Percentiles rank a stretch among this genome's conserved stretches.
Evolutionary conservation across 257 asterid genomes (phyloP).

Genomic region (Capsicum baccatum): DNA sequence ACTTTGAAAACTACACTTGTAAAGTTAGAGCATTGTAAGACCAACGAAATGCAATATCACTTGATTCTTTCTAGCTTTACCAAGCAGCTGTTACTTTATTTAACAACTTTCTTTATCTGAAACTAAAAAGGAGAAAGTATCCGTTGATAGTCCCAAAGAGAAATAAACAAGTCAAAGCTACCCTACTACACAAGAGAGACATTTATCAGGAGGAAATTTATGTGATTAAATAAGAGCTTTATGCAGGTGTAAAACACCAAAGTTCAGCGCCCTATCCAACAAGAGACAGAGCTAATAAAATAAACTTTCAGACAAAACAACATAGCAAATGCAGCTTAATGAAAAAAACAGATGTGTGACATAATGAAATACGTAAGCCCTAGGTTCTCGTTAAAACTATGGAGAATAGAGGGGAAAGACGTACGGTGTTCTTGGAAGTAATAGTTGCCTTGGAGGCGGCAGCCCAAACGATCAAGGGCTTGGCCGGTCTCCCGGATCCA

Average conservation of each 20-base stretch:
- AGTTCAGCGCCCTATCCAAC: too few species aligned
- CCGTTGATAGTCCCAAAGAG: neutral
- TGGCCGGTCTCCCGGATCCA: slow-evolving; percentile 98
- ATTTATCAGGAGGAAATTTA: neutral
- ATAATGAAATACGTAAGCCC: slow-evolving; percentile 2
- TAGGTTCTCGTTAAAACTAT: neutral
- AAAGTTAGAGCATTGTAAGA: neutral
- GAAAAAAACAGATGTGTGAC: neutral
- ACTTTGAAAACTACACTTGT: neutral
- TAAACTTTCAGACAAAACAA: too few species aligned
- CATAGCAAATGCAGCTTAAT: neutral
- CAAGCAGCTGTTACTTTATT: neutral
- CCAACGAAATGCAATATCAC: neutral
- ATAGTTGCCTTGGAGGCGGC: slow-evolving; percentile 89
- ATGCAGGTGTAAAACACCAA: too few species aligned
- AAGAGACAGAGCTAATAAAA: too few species aligned
- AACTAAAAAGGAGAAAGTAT: neutral
- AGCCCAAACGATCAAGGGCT: slow-evolving; percentile 98
- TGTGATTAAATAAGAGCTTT: neutral
- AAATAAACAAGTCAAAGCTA: neutral
- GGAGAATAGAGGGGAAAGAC: neutral
- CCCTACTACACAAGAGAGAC: neutral
- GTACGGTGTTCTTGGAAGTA: slow-evolving; percentile 81
- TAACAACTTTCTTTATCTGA: neutral
- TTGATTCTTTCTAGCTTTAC: neutral